Evolutionary conservation across 441 rosid species (phyloP), one percentile per base, ranked within the genome.

Genomic region (Kokia cookei): DNA sequence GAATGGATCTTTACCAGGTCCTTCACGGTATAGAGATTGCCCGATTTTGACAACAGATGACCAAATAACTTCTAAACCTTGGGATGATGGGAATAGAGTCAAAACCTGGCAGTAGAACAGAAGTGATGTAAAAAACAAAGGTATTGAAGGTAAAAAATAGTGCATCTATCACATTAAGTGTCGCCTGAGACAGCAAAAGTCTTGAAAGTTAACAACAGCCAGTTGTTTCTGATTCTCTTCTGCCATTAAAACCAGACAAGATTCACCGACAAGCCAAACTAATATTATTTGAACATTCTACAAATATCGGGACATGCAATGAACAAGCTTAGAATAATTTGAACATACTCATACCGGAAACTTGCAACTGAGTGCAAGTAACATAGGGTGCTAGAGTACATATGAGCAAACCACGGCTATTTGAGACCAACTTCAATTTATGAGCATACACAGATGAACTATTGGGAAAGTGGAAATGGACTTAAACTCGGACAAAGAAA

Each of bases 1-100:
- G 80, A 91, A 93, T 59, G 98, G 99, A 82, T 93, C 99, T 82
- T 91, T 90, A 7, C 97, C 98, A 0, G 97, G 97, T 77, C 90
- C 98, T 77, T 96, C 98, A 0, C 98, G 98, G 64, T 96, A 93
- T 60, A 96, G 77, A 47, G 99, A 96, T 82, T 96, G 98, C 48
- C 89, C 97, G 6, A 92, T 89, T 82, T 96, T 96, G 67, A 92
- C 99, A 51, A 93, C 97, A 0, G 98, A 92, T 64, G 99, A 91
- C 99, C 99, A 92, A 5, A 69, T 90, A 29, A 93, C 81, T 83
- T 92, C 93, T 75, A 93, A 80, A 54, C 97, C 88, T 81, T 90
- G 97, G 29, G 98, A 88, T 29, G 98, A 93, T 1, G 99, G 99
- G 79, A 96, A 96, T 77, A 96, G 74, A 77, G 78, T 45, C 61